Evolutionary conservation across 179 eudicot species (phyloP), one percentile per base, ranked within the genome.

Genomic region (Camellia oleifera): DNA sequence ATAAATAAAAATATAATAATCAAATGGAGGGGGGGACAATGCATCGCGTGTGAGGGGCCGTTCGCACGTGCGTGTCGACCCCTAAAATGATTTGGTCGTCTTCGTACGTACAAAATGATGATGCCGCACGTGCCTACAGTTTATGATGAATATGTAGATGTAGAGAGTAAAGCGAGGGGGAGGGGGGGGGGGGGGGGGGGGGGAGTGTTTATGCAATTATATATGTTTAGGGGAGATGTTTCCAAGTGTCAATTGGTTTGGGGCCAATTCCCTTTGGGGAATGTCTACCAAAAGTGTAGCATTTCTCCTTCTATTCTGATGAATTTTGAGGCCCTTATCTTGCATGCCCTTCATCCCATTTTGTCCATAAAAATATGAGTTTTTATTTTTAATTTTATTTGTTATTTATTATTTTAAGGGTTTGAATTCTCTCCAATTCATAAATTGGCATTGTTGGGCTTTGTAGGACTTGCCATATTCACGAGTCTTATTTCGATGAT

Each of bases 91-190:
- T 77, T 66, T 20, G 80, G 74, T 54, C 74, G 72, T 48, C 48
- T 64, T 17, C 18, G 15, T 13, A 77, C 58, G 52, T 77, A 32
- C 81, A 60, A 67, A 42, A 79, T 72, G 60, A 75, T 75, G 68
- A 78, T 67, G 71, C 67, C 83, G 68, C 83, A 81, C 79, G 83
- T 75, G 82, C 74, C 42, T 44, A 65, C 15, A 42, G 54, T 63
- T 79, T 50, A 64, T 53, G 13, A 74, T 75, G 52, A 18, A 80
- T 26, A 4, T 32, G 2, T 32, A 20, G 23, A 20, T 20, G 40
- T 32, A 32, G 40, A 32, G 40, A 32, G 40, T 32, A 32, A 32
- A 14, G 56, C 20, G 32, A 8, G 50, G 46, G n/a, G 32, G 69
- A 60, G 18, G 10, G 56, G 42, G 32, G 9, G 50, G 46, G 46